A percentile compares a stretch with the other conserved stretches of the same genome.
Evolutionary conservation across 495 filamentous ascomycete genomes (phyloP).

Genomic region (Lasiosphaeriaceae sp.): DNA sequence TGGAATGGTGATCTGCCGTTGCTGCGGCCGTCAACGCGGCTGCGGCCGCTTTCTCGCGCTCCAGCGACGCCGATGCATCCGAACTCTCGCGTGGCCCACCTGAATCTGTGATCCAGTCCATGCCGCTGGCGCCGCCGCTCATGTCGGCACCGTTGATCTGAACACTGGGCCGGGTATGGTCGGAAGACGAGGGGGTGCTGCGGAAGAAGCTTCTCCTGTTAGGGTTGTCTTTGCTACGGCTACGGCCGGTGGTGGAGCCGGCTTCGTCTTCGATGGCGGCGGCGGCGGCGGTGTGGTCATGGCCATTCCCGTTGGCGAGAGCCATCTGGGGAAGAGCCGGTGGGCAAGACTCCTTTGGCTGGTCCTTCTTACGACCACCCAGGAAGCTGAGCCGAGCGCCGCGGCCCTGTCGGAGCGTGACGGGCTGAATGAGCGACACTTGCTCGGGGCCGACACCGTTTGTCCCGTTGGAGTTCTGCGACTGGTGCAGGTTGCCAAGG

Average conservation of each 20-base stretch:
- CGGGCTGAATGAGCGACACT: constrained; percentile 33
- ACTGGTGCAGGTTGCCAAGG: constrained; percentile 12
- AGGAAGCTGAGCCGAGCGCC: constrained; percentile 48
- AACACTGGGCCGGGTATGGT: constrained; percentile 18
- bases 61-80: constrained; percentile 1
- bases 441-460: constrained; percentile 37
- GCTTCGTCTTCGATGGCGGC: not conserved
- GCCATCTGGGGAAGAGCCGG: not conserved
- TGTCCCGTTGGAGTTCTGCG: constrained; percentile 20
- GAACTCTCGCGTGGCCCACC: constrained; percentile 8
- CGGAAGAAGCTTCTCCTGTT: constrained; percentile 33
- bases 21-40: not conserved
- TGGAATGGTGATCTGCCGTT: not conserved
- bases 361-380: constrained; percentile 40
- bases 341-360: constrained; percentile 1
- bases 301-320: constrained; percentile 21
- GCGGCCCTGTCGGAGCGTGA: constrained; percentile 37
- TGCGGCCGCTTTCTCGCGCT: constrained; percentile 10
- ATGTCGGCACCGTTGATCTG: constrained; percentile 29
- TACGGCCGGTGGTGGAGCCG: constrained; percentile 2
- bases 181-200: constrained; percentile 6
- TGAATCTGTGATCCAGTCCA: constrained; percentile 24
- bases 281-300: not conserved
- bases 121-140: constrained; percentile 16
- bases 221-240: constrained; percentile 26